A percentile compares a stretch with the other conserved stretches of the same genome.
These are phyloP conservation scores for Pezicula carpinea DNA, from an alignment of 2,329 filamentous ascomycete species.

Conservation along the genomic window DNA sequence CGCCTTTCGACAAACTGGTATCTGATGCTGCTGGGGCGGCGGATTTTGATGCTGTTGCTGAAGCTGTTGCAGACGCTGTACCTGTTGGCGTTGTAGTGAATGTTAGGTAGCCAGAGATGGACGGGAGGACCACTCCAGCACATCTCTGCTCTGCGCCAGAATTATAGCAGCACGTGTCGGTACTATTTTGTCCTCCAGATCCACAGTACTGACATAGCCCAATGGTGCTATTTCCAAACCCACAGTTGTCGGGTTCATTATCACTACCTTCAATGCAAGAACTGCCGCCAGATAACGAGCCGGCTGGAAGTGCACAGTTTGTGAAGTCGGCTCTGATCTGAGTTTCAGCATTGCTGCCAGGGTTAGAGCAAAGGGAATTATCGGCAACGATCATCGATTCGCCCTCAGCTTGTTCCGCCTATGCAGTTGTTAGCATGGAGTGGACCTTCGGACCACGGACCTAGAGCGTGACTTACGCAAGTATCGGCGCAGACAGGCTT, in stretches of 20 bases:
- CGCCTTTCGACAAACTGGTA: constrained; percentile 68
- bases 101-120: constrained; percentile 64
- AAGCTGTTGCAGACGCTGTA: constrained; percentile 6
- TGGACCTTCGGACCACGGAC: too few species aligned
- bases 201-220: constrained; percentile 87
- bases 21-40: constrained; percentile 4
- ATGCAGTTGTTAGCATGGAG: constrained; percentile 20
- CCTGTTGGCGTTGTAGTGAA: constrained; percentile 46
- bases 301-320: constrained; percentile 78
- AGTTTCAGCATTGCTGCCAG: constrained; percentile 59
- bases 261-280: constrained; percentile 70
- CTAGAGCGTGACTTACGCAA: constrained; percentile 55
- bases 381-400: constrained; percentile 82
- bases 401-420: constrained; percentile 81
- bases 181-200: constrained; percentile 80
- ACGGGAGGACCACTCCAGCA: constrained; percentile 70
- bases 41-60: constrained; percentile 1
- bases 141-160: constrained; percentile 73
- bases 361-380: constrained; percentile 63
- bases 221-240: constrained; percentile 65
- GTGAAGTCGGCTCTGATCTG: constrained; percentile 91
- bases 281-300: constrained; percentile 59
- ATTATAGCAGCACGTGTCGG: constrained; percentile 90
- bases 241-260: constrained; percentile 86
- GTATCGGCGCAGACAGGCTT: constrained; percentile 82